Evolutionary conservation across 2,329 filamentous ascomycete species (phyloP), one percentile per base, ranked within the genome.

Genomic region (Tolypocladium ovalisporum): DNA sequence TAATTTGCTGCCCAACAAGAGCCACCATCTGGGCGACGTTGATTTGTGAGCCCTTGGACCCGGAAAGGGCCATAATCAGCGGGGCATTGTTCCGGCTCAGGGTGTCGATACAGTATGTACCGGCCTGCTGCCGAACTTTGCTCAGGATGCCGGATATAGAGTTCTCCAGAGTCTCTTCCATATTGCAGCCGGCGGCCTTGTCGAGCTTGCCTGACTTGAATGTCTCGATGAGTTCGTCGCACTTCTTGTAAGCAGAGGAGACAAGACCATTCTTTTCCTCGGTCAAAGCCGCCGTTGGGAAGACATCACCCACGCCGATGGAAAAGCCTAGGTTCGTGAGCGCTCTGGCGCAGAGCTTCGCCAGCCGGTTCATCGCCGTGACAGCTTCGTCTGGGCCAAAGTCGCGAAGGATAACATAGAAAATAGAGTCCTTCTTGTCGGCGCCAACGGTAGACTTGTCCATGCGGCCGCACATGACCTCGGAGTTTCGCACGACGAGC

Each of bases 21-120:
- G 94, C 93, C 69, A 97, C 89, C 94, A 99, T 99, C 76, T 99
- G 94, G 10, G 94, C 94, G 37, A 99, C 94, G 78, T 99, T 99
- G 78, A 99, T 95, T 65, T 90, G 88, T 6, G 91, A 96, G 70
- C 94, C 94, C 73, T 99, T 99, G 56, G 93, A 97, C 54, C 94
- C 94, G 15, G 90, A 97, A 61, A 90, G 94, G 60, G 94, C 94
- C 94, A 99, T 99, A 75, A 96, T 87, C 62, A 97, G 79, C 7
- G 94, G 92, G 0, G 94, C 87, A 65, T 99, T 99, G 75, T 91
- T 91, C 62, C 85, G 87, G 75, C 90, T 97, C 39, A 99, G 79
- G 55, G 93, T 90, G 35, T 86, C 83, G 66, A 97, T 91, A 81
- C 94, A 97, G 67, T 92, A 87, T 55, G 90, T 83, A 79, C 94